A percentile compares a stretch with the other conserved stretches of the same genome.
These are phyloP conservation scores for Melastoma candidum DNA, from an alignment of 441 rosid genomes.

Conservation along the genomic window DNA sequence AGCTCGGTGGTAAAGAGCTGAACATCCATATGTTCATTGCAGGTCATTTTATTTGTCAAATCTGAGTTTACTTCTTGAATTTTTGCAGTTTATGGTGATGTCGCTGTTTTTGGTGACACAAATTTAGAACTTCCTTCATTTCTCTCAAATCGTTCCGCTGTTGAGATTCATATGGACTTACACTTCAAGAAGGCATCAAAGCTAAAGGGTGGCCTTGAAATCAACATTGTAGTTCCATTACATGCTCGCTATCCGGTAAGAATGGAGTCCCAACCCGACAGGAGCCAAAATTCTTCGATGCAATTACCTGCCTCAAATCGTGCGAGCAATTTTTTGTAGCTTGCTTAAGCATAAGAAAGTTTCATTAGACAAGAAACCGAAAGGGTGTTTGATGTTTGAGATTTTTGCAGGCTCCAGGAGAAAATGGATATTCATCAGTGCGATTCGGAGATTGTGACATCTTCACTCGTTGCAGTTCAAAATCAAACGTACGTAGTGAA, in stretches of 20 bases:
- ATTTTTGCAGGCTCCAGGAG: conserved; percentile 42
- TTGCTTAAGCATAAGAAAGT: background rate
- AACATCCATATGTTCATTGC: background rate
- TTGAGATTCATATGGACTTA: conserved; percentile 59
- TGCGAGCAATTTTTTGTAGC: background rate
- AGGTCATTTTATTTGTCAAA: conserved; percentile 6
- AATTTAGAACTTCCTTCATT: conserved; percentile 82
- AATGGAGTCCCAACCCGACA: background rate
- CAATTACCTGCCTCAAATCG: background rate
- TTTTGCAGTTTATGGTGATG: conserved; percentile 40
- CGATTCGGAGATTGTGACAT: conserved; percentile 59
- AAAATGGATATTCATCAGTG: conserved; percentile 53
- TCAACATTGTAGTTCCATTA: conserved; percentile 52
- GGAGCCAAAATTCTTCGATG: background rate
- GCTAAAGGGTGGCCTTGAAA: conserved; percentile 28
- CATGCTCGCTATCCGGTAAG: conserved; percentile 81
- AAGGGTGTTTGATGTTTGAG: conserved; percentile 5
- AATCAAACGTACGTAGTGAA: conserved; percentile 16
- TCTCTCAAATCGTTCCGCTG: conserved; percentile 57
- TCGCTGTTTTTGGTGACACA: conserved; percentile 73
- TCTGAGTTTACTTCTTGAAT: background rate
- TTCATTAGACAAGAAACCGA: background rate
- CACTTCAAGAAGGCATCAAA: conserved; percentile 16
- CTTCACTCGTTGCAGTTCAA: conserved; percentile 33
- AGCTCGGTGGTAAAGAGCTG: conserved; percentile 36